Conservation (phyloP, 208 protist genomes). For the Crithidia sp. region DNA sequence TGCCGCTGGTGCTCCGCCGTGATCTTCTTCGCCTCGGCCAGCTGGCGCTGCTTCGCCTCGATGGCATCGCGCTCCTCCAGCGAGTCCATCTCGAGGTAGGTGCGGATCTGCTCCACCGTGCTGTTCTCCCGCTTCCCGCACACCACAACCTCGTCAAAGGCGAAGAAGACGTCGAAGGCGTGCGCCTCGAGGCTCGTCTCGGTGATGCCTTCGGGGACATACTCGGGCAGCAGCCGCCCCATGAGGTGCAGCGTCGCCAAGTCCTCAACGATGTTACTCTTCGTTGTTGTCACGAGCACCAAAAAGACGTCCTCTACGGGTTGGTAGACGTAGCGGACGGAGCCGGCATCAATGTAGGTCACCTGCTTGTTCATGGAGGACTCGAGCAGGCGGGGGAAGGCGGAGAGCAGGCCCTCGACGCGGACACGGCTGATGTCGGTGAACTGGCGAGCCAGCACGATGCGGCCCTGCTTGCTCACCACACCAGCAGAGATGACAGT, state of each 20-base stretch:
- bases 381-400: constrained; percentile 97
- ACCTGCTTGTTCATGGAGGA: constrained; percentile 85
- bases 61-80: constrained; percentile 95
- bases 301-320: constrained; percentile 95
- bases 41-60: constrained; percentile 82
- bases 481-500: constrained; percentile 83
- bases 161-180: constrained; percentile 96
- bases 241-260: constrained; percentile 96
- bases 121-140: constrained; percentile 95
- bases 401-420: constrained; percentile 96
- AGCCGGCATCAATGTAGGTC: constrained; percentile 98
- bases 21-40: constrained; percentile 92
- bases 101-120: constrained; percentile 94
- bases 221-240: constrained; percentile 90
- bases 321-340: constrained; percentile 98
- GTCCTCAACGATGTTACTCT: constrained; percentile 98
- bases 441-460: constrained; percentile 96
- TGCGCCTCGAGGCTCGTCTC: constrained; percentile 86
- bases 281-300: constrained; percentile 95
- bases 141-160: constrained; percentile 97
- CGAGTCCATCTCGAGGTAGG: constrained; percentile 96
- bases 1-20: constrained; percentile 86
- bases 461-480: constrained; percentile 80
- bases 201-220: constrained; percentile 60
- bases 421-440: constrained; percentile 95